Base-by-base conservation (phyloP, 768 basidiomycete species). In the Hypsizygus marmoreus region DNA sequence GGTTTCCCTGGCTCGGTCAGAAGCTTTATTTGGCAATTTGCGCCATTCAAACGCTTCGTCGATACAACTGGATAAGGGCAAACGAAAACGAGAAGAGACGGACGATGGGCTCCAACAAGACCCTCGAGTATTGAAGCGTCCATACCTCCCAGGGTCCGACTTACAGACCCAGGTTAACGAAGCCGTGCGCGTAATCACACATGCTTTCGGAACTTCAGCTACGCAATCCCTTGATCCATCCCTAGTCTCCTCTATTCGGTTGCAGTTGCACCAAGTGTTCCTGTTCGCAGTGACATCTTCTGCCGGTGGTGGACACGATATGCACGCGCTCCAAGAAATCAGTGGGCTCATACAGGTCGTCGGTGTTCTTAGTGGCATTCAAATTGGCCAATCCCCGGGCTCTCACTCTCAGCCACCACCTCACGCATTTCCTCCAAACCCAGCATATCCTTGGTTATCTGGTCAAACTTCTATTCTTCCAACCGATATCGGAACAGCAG, bases 281-380 rank as follows among this genome's bases (percentile, higher is more conserved):
- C 71, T 89, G 22, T 91, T 91, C 60, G 79, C 84, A 1, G 81
- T 88, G 47, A 90, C 86, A 9, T 86, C 83, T 26, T 81, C 82
- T 10, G 65, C 78, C 5, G 64, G 69, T 20, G 74, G 73, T 20
- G 82, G 78, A 23, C 67, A 65, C 37, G 76, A 76, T 40, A 79
- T 76, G 68, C 75, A 77, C 45, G 70, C 74, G 0, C 66, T 91
- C 1, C 86, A 88, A 59, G 88, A 91, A 63, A 79, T 91, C 30
- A 79, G 82, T 32, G 86, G 86, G n/a, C 73, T 91, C 41, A 86
- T 91, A 45, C 88, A 91, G 56, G 86, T 90, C 51, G 76, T 91
- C 33, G 88, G 88, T 14, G 84, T 91, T 25, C 76, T 91, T 47
- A 87, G 83, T 50, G 86, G 84, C 1, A 83, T 88, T 32, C 86